phyloP scores from a whole-genome alignment of 352 stramenopile species.

The Globisporangium radiosum region DNA sequence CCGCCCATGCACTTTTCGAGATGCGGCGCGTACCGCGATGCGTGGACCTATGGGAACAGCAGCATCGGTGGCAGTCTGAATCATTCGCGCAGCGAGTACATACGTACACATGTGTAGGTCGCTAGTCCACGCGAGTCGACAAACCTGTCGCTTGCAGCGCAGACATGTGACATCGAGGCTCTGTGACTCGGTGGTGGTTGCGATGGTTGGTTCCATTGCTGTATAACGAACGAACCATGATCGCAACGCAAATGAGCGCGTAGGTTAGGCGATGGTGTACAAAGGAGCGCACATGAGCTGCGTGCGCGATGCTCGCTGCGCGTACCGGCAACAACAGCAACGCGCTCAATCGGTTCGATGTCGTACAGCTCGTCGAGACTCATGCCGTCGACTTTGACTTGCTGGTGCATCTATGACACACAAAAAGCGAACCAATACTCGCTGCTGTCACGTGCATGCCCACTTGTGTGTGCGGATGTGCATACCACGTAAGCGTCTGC shows the following conservation, averaged over 20 bases:
- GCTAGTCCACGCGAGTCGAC: too few relatives aligned
- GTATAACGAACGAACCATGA: too few relatives aligned
- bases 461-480: background rate
- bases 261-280: too few relatives aligned
- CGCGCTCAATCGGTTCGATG: slow-evolving; percentile 43
- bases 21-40: slow-evolving; percentile 62
- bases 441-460: background rate
- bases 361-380: slow-evolving; percentile 70
- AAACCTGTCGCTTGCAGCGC: slow-evolving; percentile 45
- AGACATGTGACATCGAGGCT: slow-evolving; percentile 55
- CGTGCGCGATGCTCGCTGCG: background rate
- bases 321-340: slow-evolving; percentile 5
- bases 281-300: too few relatives aligned
- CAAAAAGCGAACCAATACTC: background rate
- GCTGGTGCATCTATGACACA: slow-evolving; percentile 41
- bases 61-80: too few relatives aligned
- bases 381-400: slow-evolving; percentile 52
- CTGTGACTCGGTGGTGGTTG: slow-evolving; percentile 21
- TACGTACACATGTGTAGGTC: too few relatives aligned
- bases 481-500: background rate
- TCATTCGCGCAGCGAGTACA: too few relatives aligned
- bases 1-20: slow-evolving; percentile 71
- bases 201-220: slow-evolving; percentile 5
- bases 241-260: too few relatives aligned
- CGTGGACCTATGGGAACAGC: slow-evolving; percentile 26